Evolutionary conservation across 2,329 filamentous ascomycete genomes (phyloP).

Genomic region (Clonostachys chloroleuca): DNA sequence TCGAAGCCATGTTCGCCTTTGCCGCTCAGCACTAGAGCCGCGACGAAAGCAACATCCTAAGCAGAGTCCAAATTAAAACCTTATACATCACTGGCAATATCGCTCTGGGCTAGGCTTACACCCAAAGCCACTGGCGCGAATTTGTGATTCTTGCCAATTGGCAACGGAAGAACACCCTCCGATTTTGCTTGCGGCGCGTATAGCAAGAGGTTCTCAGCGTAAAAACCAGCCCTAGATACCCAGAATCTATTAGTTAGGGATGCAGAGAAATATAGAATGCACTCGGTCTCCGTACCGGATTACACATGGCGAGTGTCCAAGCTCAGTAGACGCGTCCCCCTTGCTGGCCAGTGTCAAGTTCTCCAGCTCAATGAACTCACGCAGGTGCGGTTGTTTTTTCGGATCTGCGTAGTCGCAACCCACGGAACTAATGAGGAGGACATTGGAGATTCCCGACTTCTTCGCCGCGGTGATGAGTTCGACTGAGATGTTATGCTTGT

Average conservation of each 20-base stretch:
- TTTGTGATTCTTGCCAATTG: slow-evolving; percentile 40
- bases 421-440: slow-evolving; percentile 40
- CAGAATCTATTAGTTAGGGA: not conserved
- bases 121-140: slow-evolving; percentile 44
- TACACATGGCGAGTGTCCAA: slow-evolving; percentile 37
- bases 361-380: slow-evolving; percentile 48
- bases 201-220: slow-evolving; percentile 44
- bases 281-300: slow-evolving; percentile 27
- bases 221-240: slow-evolving; percentile 36
- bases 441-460: slow-evolving; percentile 36
- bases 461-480: slow-evolving; percentile 40
- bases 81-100: not conserved
- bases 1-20: slow-evolving; percentile 44
- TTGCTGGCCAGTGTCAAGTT: slow-evolving; percentile 32
- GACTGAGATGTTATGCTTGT: slow-evolving; percentile 37
- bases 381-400: slow-evolving; percentile 38
- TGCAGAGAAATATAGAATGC: too few relatives aligned
- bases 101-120: slow-evolving; percentile 15
- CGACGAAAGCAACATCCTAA: slow-evolving; percentile 42
- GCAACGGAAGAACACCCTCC: slow-evolving; percentile 37
- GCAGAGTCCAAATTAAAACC: not conserved
- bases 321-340: slow-evolving; percentile 27
- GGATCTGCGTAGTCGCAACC: slow-evolving; percentile 45
- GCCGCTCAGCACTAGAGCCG: slow-evolving; percentile 39
- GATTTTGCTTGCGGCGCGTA: slow-evolving; percentile 39